These are phyloP conservation scores for Cymbopogon citratus DNA, from an alignment of 176 grass and related monocot species.

Conservation along the genomic window DNA sequence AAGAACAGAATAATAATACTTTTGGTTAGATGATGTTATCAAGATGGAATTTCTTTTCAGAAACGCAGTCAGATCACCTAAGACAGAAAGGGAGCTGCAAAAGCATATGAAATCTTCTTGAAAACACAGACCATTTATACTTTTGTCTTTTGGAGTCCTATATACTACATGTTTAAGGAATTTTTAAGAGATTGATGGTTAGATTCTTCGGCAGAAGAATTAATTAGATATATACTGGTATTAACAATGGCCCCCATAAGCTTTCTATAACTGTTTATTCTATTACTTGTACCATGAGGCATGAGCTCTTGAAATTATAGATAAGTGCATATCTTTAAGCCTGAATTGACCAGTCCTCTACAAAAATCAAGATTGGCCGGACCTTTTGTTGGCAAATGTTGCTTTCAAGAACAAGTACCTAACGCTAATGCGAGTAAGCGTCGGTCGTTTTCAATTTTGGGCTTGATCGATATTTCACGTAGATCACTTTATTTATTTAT, in stretches of 20 bases:
- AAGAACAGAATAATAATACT: background rate
- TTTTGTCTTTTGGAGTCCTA: background rate
- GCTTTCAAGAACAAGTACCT: constrained; percentile 16
- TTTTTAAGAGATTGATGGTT: background rate
- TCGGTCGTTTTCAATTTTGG: background rate
- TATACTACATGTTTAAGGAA: background rate
- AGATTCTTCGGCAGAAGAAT: background rate
- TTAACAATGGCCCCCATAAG: constrained; percentile 10
- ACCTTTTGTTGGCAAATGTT: constrained; percentile 6
- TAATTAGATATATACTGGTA: background rate
- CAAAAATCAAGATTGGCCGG: background rate
- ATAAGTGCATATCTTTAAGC: background rate
- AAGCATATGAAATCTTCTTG: background rate
- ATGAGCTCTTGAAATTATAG: background rate
- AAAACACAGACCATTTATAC: background rate
- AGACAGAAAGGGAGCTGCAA: background rate
- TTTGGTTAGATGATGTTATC: background rate
- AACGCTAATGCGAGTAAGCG: background rate
- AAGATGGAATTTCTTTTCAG: background rate
- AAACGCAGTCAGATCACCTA: background rate
- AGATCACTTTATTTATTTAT: background rate
- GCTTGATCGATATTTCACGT: background rate
- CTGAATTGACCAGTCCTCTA: background rate
- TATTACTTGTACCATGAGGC: background rate
- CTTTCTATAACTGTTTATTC: background rate